Evolutionary conservation across 2,329 filamentous ascomycete genomes (phyloP), one percentile per base, ranked within the genome.

Genomic region (Trichoderma koningii): DNA sequence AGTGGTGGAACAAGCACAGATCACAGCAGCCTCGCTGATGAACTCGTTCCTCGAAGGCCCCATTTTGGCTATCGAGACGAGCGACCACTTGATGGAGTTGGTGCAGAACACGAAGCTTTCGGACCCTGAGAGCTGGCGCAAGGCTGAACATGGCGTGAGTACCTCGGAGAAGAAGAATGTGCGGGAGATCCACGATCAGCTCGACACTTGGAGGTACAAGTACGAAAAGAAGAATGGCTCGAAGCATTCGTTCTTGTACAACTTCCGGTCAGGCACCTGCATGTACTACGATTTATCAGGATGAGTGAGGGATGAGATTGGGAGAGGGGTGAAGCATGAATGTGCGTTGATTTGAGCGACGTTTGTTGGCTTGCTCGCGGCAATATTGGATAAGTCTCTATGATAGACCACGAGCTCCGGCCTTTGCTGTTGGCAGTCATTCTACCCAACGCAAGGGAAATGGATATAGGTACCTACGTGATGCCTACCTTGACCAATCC

Each of bases 241-340:
- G 26, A 84, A 85, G 53, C 91, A 93, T 74, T 90, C 91, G 12
- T 96, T 96, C 77, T 85, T 97, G 60, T 97, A 96, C 78, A 97
- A 97, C 72, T 97, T 96, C 71, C 83, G 93, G 66, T 96, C 92
- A 10, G 91, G 90, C 0, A 89, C 85, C 66, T 93, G 91, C 74
- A 84, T 97, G 57, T 92, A 94, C 74, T 97, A 97, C 76, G 93
- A 97, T 77, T 77, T 97, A 50, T 80, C 79, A 34, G 77, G 74
- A n/a, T 82, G 71, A 68, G 34, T 34, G 28, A 15, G 7, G 5
- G 26, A 47, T 4, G 50, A 12, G 21, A 21, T 30, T 82, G 19
- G 14, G 12, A 34, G 12, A 34, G 12, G 3, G 30, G 17, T n/a
- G 21, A 3, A 50, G 10, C 45, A 5, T 26, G n/a, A 9, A 21